Evolutionary conservation across 495 filamentous ascomycete genomes (phyloP), one percentile per base, ranked within the genome.

Genomic region (Tuber magnatum): DNA sequence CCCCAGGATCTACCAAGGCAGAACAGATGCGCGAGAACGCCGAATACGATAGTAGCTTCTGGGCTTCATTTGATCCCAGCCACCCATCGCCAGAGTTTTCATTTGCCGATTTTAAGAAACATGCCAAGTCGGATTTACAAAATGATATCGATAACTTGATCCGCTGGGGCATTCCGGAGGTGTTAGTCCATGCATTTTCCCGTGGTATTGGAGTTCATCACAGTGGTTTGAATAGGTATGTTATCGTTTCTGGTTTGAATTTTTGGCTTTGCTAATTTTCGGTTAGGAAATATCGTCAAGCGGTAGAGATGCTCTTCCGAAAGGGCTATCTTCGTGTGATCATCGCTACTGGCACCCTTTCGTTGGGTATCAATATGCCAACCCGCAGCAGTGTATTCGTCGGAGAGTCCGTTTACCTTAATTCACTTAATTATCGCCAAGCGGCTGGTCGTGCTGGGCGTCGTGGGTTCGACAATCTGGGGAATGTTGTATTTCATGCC

Each of bases 311-410:
- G 80, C 83, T 93, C 0, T 94, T 93, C 83, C 87, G 92, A 6
- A 91, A 89, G 81, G 91, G 92, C 0, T 93, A 85, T 76, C 85
- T 93, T 24, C 85, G 89, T 1, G 90, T 92, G 18, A 88, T 93
- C 16, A 87, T 93, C 51, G 92, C 92, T 0, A 94, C 92, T 2
- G 92, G 92, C 0, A 93, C 92, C 0, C 85, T 94, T 28, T 90
- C 90, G 38, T 84, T 94, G 41, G 92, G 92, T 84, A 92, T 94
- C 84, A 94, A 93, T 76, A 93, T 93, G 92, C 92, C 92, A 46
- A 93, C 91, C 77, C 91, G 90, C 78, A 94, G 92, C 0, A 91
- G 92, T 18, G 88, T 93, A 10, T 94, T 94, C 81, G 87, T 86
- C 3, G 91, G 91, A 0, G 91, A 93, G 78, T 89, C 88, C 0